Evolutionary conservation across 2,329 filamentous ascomycete species (phyloP).

Genomic region (Ceratocystis diversiconidia): DNA sequence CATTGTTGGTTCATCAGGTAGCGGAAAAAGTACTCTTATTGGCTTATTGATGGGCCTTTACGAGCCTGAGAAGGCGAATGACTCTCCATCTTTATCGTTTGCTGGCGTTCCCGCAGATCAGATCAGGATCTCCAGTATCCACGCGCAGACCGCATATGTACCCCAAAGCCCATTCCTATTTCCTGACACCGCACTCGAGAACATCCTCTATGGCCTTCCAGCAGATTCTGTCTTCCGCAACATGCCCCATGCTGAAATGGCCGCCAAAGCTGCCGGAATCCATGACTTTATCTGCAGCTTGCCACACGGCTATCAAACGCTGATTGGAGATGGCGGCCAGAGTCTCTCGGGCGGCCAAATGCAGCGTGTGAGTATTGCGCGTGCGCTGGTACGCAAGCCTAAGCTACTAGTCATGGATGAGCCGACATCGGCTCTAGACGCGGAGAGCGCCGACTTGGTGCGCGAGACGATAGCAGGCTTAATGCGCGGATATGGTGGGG

Average conservation of each 20-base stretch:
- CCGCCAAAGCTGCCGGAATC: conserved; percentile 44
- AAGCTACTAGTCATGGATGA: conserved; percentile 71
- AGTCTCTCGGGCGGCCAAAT: conserved; percentile 67
- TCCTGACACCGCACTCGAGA: conserved; percentile 59
- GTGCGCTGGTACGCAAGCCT: conserved; percentile 59
- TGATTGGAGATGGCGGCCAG: conserved; percentile 63
- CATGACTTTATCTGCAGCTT: conserved; percentile 57
- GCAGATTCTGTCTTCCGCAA: conserved; percentile 37
- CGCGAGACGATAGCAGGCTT: conserved; percentile 46
- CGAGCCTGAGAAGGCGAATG: conserved; percentile 23
- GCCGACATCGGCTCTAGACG: conserved; percentile 69
- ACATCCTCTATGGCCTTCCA: conserved; percentile 67
- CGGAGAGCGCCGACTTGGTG: conserved; percentile 49
- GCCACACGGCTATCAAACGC: conserved; percentile 54
- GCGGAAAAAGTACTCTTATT: conserved; percentile 79
- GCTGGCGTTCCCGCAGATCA: conserved; percentile 18
- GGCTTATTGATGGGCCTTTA: conserved; percentile 64
- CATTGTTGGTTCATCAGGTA: conserved; percentile 71
- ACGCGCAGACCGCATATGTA: conserved; percentile 51
- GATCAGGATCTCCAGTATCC: conserved; percentile 47
- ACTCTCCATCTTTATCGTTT: neutral
- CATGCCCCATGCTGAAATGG: conserved; percentile 31
- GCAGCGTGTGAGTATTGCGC: conserved; percentile 67
- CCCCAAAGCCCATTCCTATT: conserved; percentile 63
- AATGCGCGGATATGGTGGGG: conserved; percentile 28